Evolutionary conservation across 257 asterid genomes (phyloP).

Genomic region (Rehmannia glutinosa): DNA sequence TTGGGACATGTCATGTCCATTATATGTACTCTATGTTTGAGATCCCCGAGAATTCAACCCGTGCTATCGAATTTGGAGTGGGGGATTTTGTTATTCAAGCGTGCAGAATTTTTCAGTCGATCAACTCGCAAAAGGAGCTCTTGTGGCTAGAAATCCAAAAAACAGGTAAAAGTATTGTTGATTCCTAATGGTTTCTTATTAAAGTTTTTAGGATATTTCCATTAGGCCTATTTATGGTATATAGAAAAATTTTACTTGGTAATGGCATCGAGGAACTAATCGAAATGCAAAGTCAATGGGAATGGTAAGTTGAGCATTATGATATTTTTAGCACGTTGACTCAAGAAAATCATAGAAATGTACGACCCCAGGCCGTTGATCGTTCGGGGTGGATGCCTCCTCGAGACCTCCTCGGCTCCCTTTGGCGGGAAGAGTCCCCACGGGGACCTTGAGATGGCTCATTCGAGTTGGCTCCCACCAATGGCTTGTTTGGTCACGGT

Average conservation of each 20-base stretch:
- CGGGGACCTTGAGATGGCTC: no score
- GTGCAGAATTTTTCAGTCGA: constrained; percentile 79
- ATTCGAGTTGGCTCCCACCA: no score
- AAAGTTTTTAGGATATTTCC: neutral
- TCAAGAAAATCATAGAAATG: no score
- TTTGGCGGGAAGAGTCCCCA: no score
- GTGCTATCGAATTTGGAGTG: constrained; percentile 87
- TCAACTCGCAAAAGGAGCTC: constrained; percentile 64
- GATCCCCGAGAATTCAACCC: constrained; percentile 84
- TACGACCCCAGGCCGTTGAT: no score
- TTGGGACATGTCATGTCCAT: constrained; percentile 63
- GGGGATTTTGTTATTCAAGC: constrained; percentile 83
- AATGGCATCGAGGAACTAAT: constrained; percentile 74
- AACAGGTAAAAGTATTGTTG: constrained; percentile 59
- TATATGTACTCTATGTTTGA: constrained; percentile 65
- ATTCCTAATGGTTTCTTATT: neutral
- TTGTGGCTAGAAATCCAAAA: constrained; percentile 78
- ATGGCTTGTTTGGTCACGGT: no score
- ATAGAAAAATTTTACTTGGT: constrained; percentile 61
- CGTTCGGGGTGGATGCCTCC: no score
- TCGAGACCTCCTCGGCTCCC: no score
- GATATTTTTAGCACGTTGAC: no score
- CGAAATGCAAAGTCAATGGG: constrained; percentile 67
- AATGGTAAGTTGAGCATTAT: no score
- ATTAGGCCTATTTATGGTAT: neutral